Evolutionary conservation across 2,329 filamentous ascomycete species (phyloP).

Genomic region (Paradendryphiella salina): DNA sequence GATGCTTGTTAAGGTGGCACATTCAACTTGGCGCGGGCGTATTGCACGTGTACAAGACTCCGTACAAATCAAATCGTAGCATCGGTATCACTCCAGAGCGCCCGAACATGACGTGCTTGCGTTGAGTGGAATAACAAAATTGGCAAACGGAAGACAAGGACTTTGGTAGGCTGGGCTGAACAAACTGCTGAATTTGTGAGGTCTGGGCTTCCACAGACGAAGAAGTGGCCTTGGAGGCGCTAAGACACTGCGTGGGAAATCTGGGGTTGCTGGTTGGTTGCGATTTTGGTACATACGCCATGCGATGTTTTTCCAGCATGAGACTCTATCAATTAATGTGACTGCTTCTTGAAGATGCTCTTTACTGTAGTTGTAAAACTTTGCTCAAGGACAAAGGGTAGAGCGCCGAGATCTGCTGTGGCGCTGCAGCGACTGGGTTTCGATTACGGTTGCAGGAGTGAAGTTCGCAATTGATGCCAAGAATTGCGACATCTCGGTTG

Average conservation of each 20-base stretch:
- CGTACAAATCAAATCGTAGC: constrained; percentile 27
- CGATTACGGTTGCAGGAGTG: not conserved
- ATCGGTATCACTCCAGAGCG: constrained; percentile 14
- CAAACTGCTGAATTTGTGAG: constrained; percentile 34
- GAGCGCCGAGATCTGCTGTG: not conserved
- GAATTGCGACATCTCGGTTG: constrained; percentile 17
- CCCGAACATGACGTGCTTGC: constrained; percentile 28
- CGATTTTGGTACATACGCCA: not conserved
- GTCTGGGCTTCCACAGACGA: constrained; percentile 31
- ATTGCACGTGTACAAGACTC: constrained; percentile 8
- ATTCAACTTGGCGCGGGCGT: constrained; percentile 28
- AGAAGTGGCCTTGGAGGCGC: constrained; percentile 18
- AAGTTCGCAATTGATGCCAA: constrained; percentile 14
- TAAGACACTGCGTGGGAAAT: constrained; percentile 1
- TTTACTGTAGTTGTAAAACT: not conserved
- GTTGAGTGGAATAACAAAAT: constrained; percentile 18
- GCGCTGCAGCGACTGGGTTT: not conserved
- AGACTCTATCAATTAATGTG: not conserved
- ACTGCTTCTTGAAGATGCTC: not conserved
- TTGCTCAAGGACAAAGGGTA: not conserved
- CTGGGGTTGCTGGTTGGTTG: constrained; percentile 9
- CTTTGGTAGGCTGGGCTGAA: constrained; percentile 24
- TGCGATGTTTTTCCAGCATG: not conserved
- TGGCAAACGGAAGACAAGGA: constrained; percentile 24
- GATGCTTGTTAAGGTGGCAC: constrained; percentile 19